These are phyloP conservation scores for Globisporangium okanoganense DNA, from an alignment of 352 stramenopile species.

Conservation along the genomic window DNA sequence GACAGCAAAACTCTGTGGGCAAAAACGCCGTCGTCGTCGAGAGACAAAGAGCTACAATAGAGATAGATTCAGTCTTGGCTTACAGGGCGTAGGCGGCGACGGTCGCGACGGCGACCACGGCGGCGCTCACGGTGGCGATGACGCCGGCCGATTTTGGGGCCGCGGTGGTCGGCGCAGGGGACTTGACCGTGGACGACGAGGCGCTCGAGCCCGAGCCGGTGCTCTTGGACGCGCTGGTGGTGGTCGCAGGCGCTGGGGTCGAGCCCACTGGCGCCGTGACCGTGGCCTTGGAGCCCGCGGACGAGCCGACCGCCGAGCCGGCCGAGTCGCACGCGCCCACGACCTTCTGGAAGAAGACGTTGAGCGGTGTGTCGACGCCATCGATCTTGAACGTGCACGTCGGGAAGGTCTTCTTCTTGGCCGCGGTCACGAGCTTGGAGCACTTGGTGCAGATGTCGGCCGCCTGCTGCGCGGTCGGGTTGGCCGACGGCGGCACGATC, in stretches of 20 bases:
- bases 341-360: constrained; percentile 7
- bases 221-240: neutral
- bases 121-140: constrained; percentile 1
- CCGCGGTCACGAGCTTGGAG: neutral
- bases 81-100: constrained; percentile 6
- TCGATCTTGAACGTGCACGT: constrained; percentile 7
- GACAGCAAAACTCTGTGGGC: neutral
- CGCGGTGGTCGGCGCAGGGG: neutral
- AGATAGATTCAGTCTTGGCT: neutral
- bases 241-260: neutral
- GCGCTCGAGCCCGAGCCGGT: neutral
- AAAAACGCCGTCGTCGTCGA: neutral
- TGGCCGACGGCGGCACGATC: constrained; percentile 1
- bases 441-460: constrained; percentile 11
- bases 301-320: neutral
- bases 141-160: neutral
- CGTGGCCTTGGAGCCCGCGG: neutral
- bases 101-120: constrained; percentile 3
- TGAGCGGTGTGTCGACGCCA: constrained; percentile 5
- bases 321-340: neutral
- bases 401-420: constrained; percentile 13
- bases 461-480: constrained; percentile 1
- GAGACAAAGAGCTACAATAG: constrained; percentile 2
- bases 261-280: neutral
- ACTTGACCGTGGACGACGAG: neutral